phyloP scores from a whole-genome alignment of 2,329 filamentous ascomycete species.

The Incumbomyces lentus region DNA sequence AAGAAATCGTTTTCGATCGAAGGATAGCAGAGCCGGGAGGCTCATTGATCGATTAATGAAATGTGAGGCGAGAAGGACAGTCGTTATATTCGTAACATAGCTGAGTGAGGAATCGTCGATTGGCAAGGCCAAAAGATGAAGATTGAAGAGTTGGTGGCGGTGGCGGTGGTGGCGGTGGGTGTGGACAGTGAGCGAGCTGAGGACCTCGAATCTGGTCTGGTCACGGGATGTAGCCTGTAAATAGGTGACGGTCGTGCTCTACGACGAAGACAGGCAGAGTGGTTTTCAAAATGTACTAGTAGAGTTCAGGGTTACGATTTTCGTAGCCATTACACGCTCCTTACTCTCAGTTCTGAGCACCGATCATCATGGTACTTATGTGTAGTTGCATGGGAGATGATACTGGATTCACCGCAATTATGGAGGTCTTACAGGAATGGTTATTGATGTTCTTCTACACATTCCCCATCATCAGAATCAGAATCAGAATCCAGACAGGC shows the following conservation, averaged over 20 bases:
- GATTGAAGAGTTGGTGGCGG: background rate
- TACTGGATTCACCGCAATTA: too few species aligned
- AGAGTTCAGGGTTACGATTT: too few species aligned
- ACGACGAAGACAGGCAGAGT: background rate
- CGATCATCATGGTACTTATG: too few species aligned
- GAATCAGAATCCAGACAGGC: too few species aligned
- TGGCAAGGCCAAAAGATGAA: slow-evolving; percentile 1
- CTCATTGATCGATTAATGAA: slow-evolving; percentile 21
- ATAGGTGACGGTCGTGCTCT: background rate
- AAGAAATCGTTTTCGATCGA: slow-evolving; percentile 14
- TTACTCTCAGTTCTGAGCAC: too few species aligned
- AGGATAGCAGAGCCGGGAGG: slow-evolving; percentile 19
- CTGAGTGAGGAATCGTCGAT: background rate
- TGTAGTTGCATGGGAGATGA: too few species aligned
- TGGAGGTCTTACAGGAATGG: too few species aligned
- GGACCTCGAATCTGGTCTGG: background rate
- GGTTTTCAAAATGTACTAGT: background rate
- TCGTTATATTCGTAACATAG: slow-evolving; percentile 11
- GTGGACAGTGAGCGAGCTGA: background rate
- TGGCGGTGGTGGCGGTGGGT: background rate
- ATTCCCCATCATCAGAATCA: too few species aligned
- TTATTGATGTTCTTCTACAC: too few species aligned
- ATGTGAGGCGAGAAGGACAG: slow-evolving; percentile 17
- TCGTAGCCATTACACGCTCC: too few species aligned
- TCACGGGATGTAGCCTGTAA: slow-evolving; percentile 5